Base-by-base conservation (phyloP, 2,329 filamentous ascomycete genomes). In the Cercospora citrullina region DNA sequence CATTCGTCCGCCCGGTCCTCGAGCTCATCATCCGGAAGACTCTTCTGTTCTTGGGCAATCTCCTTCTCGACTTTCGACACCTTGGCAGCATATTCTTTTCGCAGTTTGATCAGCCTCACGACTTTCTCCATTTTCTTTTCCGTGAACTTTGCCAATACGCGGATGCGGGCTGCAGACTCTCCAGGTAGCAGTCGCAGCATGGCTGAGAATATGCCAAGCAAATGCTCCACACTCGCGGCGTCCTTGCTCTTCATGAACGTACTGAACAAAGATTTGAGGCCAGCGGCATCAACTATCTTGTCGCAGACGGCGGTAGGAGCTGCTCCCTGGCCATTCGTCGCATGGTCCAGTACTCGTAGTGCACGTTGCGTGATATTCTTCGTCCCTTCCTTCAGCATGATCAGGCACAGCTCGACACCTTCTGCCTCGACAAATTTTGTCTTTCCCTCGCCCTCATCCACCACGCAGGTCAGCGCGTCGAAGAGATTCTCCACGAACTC, bases 401-500 rank as follows among this genome's bases (percentile, higher is more conserved):
- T 92, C 57, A 97, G 86, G 68, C 90, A 92, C 5, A 99, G 86
- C 78, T 99, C 95, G 10, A 97, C 87, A 42, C 95, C 95, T 81
- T 99, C 95, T 1, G 92, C 93, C 73, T 95, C 91, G 36, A 97
- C 77, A 70, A 98, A 95, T 68, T 92, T 92, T 9, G 81, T 76
- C 79, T 97, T 97, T 5, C 94, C 94, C 4, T 85, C 80, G 0
- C 84, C 78, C 67, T 93, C 90, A 73, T 96, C 91, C 0, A 90
- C 91, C 1, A 96, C 81, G 73, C 91, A 96, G 0, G 92, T 91
- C 18, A 98, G 78, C 1, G 90, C 88, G 76, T 97, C 94, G 78
- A 99, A 99, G 0, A 97, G 77, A 72, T 99, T 97, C 79, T 96
- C 93, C 77, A 96, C 91, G 77, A 92, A 97, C 81, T 99, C 95